A percentile compares a stretch with the other conserved stretches of the same genome.
phyloP scores from a whole-genome alignment of 176 grass and related monocot species.

The Alloteropsis semialata region DNA sequence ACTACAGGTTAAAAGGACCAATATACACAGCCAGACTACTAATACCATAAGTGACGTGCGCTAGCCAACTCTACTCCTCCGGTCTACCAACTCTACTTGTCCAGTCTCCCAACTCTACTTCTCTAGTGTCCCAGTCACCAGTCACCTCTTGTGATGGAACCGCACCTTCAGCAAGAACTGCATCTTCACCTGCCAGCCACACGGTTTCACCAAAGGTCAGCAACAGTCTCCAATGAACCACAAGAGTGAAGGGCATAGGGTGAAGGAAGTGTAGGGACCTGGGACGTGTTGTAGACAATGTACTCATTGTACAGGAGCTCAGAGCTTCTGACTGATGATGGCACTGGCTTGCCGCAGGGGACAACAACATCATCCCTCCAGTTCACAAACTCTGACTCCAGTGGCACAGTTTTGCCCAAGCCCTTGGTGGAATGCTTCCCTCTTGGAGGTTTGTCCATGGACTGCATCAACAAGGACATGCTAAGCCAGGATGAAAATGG shows the following conservation, averaged over 20 bases:
- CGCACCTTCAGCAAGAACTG: conserved; percentile 91
- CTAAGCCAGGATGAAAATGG: background rate
- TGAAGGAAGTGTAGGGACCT: conserved; percentile 43
- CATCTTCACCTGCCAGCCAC: conserved; percentile 83
- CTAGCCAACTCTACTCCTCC: background rate
- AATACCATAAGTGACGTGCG: background rate
- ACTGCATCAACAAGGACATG: conserved; percentile 39
- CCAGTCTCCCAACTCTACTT: background rate
- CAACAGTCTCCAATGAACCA: background rate
- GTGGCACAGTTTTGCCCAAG: conserved; percentile 80
- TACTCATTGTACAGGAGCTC: conserved; percentile 95
- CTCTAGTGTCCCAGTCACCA: background rate
- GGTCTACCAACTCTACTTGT: background rate
- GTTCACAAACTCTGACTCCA: conserved; percentile 70
- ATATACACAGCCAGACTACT: background rate
- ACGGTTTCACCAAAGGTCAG: conserved; percentile 2
- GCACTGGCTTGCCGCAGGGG: conserved; percentile 85
- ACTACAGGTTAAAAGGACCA: background rate
- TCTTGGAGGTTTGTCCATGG: conserved; percentile 84
- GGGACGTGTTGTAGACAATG: conserved; percentile 82
- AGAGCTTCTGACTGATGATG: conserved; percentile 54
- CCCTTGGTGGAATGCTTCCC: conserved; percentile 95
- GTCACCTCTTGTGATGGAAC: conserved; percentile 92
- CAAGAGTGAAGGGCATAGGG: background rate
- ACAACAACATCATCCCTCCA: conserved; percentile 84